Evolutionary conservation across 1,284 basidiomycete genomes (phyloP).

Genomic region (Apiotrichum gracile): DNA sequence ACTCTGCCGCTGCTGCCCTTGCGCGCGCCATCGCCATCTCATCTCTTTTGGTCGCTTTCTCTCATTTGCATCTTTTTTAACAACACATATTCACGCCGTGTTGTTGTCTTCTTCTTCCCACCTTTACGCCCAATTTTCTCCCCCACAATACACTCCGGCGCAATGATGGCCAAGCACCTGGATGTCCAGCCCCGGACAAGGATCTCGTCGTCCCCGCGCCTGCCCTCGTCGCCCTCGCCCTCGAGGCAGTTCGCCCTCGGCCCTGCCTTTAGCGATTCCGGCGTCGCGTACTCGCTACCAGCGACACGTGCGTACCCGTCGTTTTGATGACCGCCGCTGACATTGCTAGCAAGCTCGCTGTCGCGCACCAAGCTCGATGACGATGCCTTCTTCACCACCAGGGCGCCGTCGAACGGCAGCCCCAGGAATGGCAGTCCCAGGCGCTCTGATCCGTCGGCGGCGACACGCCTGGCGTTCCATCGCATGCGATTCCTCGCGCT

Average conservation of each 20-base stretch:
- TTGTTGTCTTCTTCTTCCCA: neutral
- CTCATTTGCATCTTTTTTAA: no score
- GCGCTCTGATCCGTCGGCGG: neutral
- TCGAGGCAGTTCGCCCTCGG: neutral
- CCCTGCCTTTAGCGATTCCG: neutral
- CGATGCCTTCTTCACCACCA: no score
- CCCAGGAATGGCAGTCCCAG: neutral
- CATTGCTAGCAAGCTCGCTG: no score
- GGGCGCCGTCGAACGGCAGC: no score
- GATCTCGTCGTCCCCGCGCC: neutral
- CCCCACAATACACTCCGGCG: neutral
- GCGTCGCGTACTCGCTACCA: neutral
- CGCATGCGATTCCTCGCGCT: neutral
- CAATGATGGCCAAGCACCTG: neutral
- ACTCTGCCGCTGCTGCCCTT: no score
- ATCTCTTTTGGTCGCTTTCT: no score
- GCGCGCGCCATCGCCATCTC: no score
- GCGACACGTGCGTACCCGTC: no score
- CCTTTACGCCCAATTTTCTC: neutral
- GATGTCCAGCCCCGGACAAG: neutral
- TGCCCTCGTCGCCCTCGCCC: neutral
- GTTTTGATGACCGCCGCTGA: no score
- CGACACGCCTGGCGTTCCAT: neutral
- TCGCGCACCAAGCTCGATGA: no score
- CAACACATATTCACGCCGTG: neutral